Evolutionary conservation across 1,284 basidiomycete genomes (phyloP).

Genomic region (Sanghuangporus baumii): DNA sequence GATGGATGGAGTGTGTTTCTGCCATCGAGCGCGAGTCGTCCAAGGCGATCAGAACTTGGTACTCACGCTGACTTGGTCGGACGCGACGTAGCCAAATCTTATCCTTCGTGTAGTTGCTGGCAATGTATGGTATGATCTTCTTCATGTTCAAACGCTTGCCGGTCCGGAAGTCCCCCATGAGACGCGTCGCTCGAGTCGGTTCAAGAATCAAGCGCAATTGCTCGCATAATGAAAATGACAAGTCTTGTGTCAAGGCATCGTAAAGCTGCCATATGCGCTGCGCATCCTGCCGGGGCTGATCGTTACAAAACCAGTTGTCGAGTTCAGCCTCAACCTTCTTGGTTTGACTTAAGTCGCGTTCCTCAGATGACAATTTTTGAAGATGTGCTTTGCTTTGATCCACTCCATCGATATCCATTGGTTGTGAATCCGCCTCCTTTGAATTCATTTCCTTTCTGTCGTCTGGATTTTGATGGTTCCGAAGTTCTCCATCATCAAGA

Average conservation of each 20-base stretch:
- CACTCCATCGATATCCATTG: slow-evolving; percentile 2
- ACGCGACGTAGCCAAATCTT: slow-evolving; percentile 98
- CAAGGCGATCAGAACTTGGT: slow-evolving; percentile 91
- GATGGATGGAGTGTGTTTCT: slow-evolving; percentile 87
- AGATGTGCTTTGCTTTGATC: neutral
- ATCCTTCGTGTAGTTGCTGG: slow-evolving; percentile 98
- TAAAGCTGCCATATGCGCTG: slow-evolving; percentile 89
- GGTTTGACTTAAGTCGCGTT: slow-evolving; percentile 27
- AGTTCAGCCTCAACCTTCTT: slow-evolving; percentile 55
- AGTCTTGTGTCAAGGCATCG: slow-evolving; percentile 83
- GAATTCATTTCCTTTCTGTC: neutral
- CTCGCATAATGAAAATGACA: slow-evolving; percentile 91
- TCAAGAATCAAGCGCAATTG: slow-evolving; percentile 96
- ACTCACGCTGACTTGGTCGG: slow-evolving; percentile 90
- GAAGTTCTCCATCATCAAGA: neutral
- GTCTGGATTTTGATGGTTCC: too few species aligned
- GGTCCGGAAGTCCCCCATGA: slow-evolving; percentile 96
- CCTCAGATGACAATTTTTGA: slow-evolving; percentile 31
- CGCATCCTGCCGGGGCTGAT: slow-evolving; percentile 52
- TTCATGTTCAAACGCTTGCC: slow-evolving; percentile 99
- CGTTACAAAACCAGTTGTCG: slow-evolving; percentile 55
- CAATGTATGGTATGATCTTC: slow-evolving; percentile 98
- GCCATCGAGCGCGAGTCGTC: slow-evolving; percentile 98
- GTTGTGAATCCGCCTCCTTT: neutral
- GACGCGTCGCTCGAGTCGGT: slow-evolving; percentile 89